Percentiles rank a stretch among this genome's conserved stretches.
Conservation (phyloP, 257 asterid genomes). For the Nyctanthes arbortristis region DNA sequence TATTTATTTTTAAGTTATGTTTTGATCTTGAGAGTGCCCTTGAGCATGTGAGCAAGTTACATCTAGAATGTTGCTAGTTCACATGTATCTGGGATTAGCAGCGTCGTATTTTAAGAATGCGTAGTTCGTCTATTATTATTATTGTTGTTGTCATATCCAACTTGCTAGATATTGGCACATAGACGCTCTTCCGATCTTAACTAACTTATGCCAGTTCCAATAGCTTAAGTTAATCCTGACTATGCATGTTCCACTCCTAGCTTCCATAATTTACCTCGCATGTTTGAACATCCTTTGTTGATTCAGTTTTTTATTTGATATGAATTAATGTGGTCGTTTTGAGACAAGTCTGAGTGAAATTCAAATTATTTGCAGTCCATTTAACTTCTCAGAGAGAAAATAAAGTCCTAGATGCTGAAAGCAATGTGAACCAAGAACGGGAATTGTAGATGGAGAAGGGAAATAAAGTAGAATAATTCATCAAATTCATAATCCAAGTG, state of each 20-base stretch:
- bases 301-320: background rate
- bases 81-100: background rate
- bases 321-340: slow-evolving; percentile 11
- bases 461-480: too few species aligned
- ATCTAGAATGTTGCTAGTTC: background rate
- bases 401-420: slow-evolving; percentile 19
- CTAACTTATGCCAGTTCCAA: background rate
- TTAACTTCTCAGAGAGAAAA: background rate
- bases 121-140: background rate
- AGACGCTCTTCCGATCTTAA: background rate
- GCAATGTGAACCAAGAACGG: too few species aligned
- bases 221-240: background rate
- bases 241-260: background rate
- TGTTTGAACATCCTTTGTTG: slow-evolving; percentile 15
- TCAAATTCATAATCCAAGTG: too few species aligned
- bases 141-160: background rate
- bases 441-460: too few species aligned
- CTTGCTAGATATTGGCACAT: background rate
- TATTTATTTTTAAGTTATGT: background rate
- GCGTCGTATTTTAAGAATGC: background rate
- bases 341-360: slow-evolving; percentile 16
- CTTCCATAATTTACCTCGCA: slow-evolving; percentile 3
- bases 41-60: background rate
- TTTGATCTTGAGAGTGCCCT: background rate
- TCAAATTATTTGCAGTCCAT: slow-evolving; percentile 6